Evolutionary conservation across 139 green algal species (phyloP), one percentile per base, ranked within the genome.

Genomic region (Nannochloris sp.): DNA sequence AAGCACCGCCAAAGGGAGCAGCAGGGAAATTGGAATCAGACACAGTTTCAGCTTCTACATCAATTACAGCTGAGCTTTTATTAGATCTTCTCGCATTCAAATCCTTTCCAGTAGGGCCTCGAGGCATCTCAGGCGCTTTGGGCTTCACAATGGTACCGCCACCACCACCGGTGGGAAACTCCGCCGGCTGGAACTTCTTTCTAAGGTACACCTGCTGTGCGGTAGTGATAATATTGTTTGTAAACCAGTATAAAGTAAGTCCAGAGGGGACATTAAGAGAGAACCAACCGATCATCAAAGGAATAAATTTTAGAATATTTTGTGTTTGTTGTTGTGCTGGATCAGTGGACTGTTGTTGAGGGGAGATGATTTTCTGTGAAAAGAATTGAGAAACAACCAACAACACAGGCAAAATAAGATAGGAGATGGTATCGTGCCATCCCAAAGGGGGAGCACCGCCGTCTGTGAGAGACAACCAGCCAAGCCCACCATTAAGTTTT

Each of bases 191-290:
- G 36, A 73, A 79, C 19, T 55, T 54, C 13, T 27, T 38, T 59
- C 61, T 66, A 55, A 74, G 35, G 61, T 72, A 73, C 33, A 79
- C 14, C 73, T 93, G 87, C 73, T 96, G 90, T 31, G 68, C 89
- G 4, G 91, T 97, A 57, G 76, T 91, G 35, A 98, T 74, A 24
- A 97, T 65, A 82, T 97, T 98, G 87, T 98, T 98, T 30, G 86
- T 81, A 53, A 98, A 96, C 94, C 94, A 99, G 85, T 99, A 99
- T 8, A 99, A 82, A 0, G 88, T 97, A 15, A 99, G 77, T 30
- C 94, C 94, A 1, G 86, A 85, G 37, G 94, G 94, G 23, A 99
- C 94, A 72, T 97, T 97, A 5, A 99, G 83, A 0, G 90, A 95
- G 72, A 99, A 99, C 75, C 82, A 99, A 19, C 94, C 89, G 56